phyloP scores from a whole-genome alignment of 805 yeast species.

The Yarrowia bubula region DNA sequence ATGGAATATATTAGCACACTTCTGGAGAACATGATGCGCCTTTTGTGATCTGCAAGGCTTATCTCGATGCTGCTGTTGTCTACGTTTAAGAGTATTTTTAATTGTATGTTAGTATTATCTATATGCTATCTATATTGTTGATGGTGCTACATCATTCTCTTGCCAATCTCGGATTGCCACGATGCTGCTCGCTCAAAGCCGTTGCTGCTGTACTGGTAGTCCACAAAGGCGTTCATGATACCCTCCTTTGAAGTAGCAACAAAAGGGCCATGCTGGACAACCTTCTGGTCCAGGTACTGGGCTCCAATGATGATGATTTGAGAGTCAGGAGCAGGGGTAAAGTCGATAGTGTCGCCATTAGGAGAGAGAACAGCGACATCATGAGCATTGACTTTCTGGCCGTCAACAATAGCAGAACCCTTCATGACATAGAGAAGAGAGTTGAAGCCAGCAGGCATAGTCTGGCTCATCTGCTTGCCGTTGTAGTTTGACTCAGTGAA shows the following conservation, averaged over 20 bases:
- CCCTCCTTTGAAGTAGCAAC: slow-evolving; percentile 70
- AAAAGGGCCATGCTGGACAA: slow-evolving; percentile 88
- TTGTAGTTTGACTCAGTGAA: slow-evolving; percentile 54
- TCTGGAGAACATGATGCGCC: too few species aligned
- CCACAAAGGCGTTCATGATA: slow-evolving; percentile 66
- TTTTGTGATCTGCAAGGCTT: too few species aligned
- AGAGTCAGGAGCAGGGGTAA: neutral
- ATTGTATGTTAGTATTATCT: neutral
- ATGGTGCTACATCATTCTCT: slow-evolving; percentile 33
- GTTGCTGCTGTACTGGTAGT: slow-evolving; percentile 53
- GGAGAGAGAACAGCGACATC: neutral
- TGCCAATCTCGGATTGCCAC: slow-evolving; percentile 36
- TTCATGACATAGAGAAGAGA: neutral
- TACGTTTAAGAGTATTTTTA: too few species aligned
- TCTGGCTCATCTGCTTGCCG: neutral
- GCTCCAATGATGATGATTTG: slow-evolving; percentile 4
- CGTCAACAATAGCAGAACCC: slow-evolving; percentile 1
- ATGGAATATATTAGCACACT: too few species aligned
- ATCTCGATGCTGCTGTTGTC: too few species aligned
- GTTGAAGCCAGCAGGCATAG: neutral
- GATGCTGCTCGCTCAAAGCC: slow-evolving; percentile 39
- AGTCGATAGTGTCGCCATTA: neutral
- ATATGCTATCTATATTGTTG: slow-evolving; percentile 7
- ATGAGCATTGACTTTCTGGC: neutral
- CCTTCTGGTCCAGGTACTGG: neutral